Evolutionary conservation across 176 grass and related monocot species (phyloP), one percentile per base, ranked within the genome.

Genomic region (Thalia dealbata): DNA sequence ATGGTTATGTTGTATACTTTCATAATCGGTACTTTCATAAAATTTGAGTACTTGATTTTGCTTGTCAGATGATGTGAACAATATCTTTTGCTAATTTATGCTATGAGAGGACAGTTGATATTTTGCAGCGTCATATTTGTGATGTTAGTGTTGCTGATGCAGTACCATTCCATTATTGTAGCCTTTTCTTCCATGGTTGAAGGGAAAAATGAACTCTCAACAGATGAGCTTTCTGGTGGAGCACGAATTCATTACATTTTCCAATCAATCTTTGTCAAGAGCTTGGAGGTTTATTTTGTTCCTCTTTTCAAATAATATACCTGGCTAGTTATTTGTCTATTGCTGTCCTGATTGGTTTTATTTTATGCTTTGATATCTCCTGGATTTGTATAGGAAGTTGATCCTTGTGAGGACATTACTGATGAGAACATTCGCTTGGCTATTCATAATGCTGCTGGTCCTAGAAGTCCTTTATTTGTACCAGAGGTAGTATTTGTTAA

Each of bases 241-340:
- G 95, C 95, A 77, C 79, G 95, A 78, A 91, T 99, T 59, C 95
- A 99, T 56, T 93, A 99, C 80, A 99, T 99, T 78, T 89, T 99
- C 61, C 95, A 99, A 73, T 92, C 85, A 65, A 99, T 99, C 42
- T 99, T 88, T 67, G 95, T 99, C 23, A 99, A 91, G 90, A 90
- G 95, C 75, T 84, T 99, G 73, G 95, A 99, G 95, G 95, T 91
- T 69, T 14, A 22, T 64, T 69, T 32, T 78, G 73, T 62, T n/a
- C 45, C 13, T 74, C 52, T 15, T 67, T 22, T 1, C 29, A 68
- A 67, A 21, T n/a, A 42, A 41, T 67, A 3, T 67, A 22, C 7
- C 26, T 10, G 16, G 7, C 14, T 67, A 11, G 30, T 67, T 6
- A 43, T 42, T 18, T 18, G 5, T 52, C 25, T 72, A 19, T 21